Evolutionary conservation across 495 filamentous ascomycete genomes (phyloP).

Genomic region (Xylaria nigripes): DNA sequence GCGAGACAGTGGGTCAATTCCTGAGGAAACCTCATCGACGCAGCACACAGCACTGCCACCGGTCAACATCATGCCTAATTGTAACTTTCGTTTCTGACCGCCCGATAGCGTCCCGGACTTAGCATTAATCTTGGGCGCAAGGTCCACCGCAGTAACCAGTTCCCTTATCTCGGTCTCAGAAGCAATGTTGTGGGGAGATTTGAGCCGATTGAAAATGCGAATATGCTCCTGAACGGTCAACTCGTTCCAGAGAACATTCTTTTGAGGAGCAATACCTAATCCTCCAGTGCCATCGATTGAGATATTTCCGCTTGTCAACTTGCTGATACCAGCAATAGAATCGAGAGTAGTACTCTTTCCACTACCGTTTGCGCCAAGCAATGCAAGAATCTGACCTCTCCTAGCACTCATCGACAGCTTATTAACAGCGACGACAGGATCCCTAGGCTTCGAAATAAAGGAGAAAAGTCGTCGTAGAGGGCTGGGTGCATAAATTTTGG

Average conservation of each 20-base stretch:
- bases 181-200: conserved; percentile 48
- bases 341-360: conserved; percentile 86
- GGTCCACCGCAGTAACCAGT: conserved; percentile 59
- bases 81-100: conserved; percentile 84
- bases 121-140: conserved; percentile 59
- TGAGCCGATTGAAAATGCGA: conserved; percentile 67
- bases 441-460: conserved; percentile 43
- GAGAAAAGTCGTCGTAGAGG: conserved; percentile 52
- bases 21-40: conserved; percentile 79
- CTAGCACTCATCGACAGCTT: conserved; percentile 54
- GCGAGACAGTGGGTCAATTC: conserved; percentile 71
- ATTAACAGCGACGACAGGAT: conserved; percentile 65
- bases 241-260: conserved; percentile 83
- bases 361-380: conserved; percentile 79
- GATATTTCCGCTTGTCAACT: conserved; percentile 61
- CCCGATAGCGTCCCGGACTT: conserved; percentile 65
- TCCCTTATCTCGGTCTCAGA: conserved; percentile 45
- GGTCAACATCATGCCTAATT: conserved; percentile 88
- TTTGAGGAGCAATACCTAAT: conserved; percentile 80
- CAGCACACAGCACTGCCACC: conserved; percentile 78
- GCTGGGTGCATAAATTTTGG: conserved; percentile 64
- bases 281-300: conserved; percentile 62
- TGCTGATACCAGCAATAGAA: conserved; percentile 69
- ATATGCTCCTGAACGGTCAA: conserved; percentile 78
- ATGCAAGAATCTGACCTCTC: conserved; percentile 69